These are phyloP conservation scores for Anacardium occidentale DNA, from an alignment of 345 rosid genomes.

Conservation along the genomic window DNA sequence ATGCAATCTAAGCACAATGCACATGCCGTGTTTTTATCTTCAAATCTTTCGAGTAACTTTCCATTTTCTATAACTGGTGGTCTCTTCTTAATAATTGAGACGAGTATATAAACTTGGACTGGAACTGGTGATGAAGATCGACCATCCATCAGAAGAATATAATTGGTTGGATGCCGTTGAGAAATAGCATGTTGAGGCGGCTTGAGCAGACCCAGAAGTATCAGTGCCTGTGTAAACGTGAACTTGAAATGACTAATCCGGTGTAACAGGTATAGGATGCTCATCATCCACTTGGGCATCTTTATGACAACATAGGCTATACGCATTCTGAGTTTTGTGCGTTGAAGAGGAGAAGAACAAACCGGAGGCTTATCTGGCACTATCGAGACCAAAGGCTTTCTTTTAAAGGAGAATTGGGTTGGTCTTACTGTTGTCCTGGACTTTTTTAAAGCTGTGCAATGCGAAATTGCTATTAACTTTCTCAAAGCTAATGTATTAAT, in stretches of 20 bases:
- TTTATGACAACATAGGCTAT: too few relatives aligned
- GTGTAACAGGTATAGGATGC: background rate
- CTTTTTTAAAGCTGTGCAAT: too few relatives aligned
- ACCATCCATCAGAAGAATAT: background rate
- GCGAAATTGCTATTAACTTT: too few relatives aligned
- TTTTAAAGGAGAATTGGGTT: too few relatives aligned
- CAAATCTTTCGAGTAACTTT: background rate
- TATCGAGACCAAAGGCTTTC: too few relatives aligned
- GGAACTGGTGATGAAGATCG: background rate
- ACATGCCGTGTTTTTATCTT: constrained; percentile 19
- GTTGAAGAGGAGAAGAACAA: too few relatives aligned
- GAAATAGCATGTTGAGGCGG: background rate
- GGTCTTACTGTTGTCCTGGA: too few relatives aligned
- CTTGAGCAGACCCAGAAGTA: background rate
- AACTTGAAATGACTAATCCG: background rate
- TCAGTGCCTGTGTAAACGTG: background rate
- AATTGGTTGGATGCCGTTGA: background rate
- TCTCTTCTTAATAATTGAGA: background rate
- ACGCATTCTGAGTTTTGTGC: too few relatives aligned
- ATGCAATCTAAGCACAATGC: constrained; percentile 3
- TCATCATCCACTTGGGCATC: too few relatives aligned
- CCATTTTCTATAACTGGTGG: background rate
- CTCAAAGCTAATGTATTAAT: too few relatives aligned
- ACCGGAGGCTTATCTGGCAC: too few relatives aligned
- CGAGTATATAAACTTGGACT: background rate